A percentile compares a stretch with the other conserved stretches of the same genome.
phyloP scores from a whole-genome alignment of 306 rosid species.

The Pterocarpus santalinus region DNA sequence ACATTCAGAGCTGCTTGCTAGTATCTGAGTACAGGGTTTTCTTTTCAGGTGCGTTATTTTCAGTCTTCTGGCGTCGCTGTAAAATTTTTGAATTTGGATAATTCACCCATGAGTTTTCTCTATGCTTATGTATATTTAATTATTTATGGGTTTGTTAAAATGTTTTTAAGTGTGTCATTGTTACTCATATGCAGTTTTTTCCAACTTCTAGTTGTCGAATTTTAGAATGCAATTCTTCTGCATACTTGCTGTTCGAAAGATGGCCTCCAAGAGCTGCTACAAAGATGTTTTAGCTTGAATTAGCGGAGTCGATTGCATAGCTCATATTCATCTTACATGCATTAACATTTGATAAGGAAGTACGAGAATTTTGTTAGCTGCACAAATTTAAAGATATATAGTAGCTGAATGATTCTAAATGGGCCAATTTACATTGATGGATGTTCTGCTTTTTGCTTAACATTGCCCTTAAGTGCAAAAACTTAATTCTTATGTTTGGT shows the following conservation, averaged over 20 bases:
- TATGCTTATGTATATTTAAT: background rate
- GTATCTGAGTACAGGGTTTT: background rate
- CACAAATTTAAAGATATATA: conserved; percentile 19
- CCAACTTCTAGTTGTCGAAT: background rate
- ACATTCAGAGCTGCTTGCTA: background rate
- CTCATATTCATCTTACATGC: conserved; percentile 14
- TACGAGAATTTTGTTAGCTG: background rate
- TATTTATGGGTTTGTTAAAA: background rate
- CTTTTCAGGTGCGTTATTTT: conserved; percentile 37
- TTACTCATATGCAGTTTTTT: background rate
- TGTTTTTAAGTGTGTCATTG: conserved; percentile 15
- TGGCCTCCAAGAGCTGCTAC: conserved; percentile 34
- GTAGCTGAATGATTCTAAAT: conserved; percentile 1
- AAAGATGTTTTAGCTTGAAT: conserved; percentile 15
- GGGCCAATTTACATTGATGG: background rate
- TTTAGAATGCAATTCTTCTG: conserved; percentile 35
- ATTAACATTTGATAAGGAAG: background rate
- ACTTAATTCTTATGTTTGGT: conserved; percentile 16
- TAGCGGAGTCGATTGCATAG: conserved; percentile 6
- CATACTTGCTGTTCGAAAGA: conserved; percentile 41
- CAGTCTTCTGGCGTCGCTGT: background rate
- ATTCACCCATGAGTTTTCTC: background rate
- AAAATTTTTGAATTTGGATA: background rate
- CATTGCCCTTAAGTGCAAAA: background rate
- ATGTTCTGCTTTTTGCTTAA: background rate